Base-by-base conservation (phyloP, 768 basidiomycete species). In the Hemileccinum rubropunctum region DNA sequence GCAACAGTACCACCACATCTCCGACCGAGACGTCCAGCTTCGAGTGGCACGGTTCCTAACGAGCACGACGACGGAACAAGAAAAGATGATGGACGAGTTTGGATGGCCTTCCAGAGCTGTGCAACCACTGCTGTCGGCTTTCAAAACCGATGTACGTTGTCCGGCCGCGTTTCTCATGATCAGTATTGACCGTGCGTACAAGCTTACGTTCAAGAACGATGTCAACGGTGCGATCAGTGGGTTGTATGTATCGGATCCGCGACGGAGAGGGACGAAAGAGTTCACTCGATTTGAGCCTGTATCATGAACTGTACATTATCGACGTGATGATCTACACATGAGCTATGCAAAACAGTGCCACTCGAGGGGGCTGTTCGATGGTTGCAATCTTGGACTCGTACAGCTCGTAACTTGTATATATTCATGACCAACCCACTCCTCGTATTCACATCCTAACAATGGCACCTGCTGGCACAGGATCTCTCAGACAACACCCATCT, bases 31-130 rank as follows among this genome's bases (percentile, higher is more conserved):
- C 21, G 61, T 71, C 0, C 73, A 79, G 64, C 59, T 77, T n/a
- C 74, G 81, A 2, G 69, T 75, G 9, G 81, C 80, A 18, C 67
- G 69, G 42, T 82, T 80, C 57, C 64, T 84, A 27, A 40, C 49
- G 20, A 32, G 51, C 6, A 47, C 63, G 28, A 42, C 47, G 9
- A 21, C 42, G 6, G 68, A 64, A 30, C 70, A 74, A 52, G 82
- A 84, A 46, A 74, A 53, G 57, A 76, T 79, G 71, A 57, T 76
- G 60, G 57, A 53, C 26, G 71, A 80, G 45, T 83, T 70, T 59
- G 65, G 69, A 1, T 85, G 83, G 83, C 71, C 73, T 0, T 80
- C 69, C 66, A 69, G 74, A 35, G 75, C 77, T 46, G 76, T 77
- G 17, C 56, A 68, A 13, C 73, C 78, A 3, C 67, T 84, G 37